Conservation (phyloP, 202 grass and related monocot species). For the Cymbopogon flexuosus region DNA sequence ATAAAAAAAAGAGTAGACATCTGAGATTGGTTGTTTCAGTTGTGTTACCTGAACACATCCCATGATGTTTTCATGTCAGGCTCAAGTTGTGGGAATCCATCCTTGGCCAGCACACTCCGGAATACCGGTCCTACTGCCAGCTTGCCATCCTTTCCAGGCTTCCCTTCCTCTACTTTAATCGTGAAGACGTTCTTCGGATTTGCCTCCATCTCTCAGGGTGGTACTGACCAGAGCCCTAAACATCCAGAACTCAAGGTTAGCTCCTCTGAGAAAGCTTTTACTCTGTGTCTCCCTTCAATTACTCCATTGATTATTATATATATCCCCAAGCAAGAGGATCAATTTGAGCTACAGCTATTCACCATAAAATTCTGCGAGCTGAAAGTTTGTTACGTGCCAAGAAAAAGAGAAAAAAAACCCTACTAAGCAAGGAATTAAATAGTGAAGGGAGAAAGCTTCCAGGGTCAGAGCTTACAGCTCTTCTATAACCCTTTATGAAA, state of each 20-base stretch:
- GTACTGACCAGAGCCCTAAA: not conserved
- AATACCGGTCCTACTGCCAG: conserved; percentile 72
- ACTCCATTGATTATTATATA: not conserved
- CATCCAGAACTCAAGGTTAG: conserved; percentile 24
- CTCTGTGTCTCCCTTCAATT: not conserved
- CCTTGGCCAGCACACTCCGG: conserved; percentile 62
- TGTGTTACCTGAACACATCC: conserved; percentile 87
- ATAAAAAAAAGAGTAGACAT: not conserved
- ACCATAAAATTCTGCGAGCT: not conserved
- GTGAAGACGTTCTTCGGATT: conserved; percentile 50
- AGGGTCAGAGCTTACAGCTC: not conserved
- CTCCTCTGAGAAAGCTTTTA: not conserved
- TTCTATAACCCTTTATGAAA: not conserved
- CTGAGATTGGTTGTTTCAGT: not conserved
- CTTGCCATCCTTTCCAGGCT: conserved; percentile 58
- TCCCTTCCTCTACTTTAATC: conserved; percentile 68
- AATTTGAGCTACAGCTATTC: not conserved
- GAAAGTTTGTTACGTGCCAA: conserved; percentile 2
- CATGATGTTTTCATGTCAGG: conserved; percentile 75
- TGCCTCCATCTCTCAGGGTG: conserved; percentile 31
- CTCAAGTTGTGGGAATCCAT: conserved; percentile 57
- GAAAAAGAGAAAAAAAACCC: not conserved
- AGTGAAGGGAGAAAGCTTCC: not conserved
- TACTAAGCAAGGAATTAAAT: not conserved
- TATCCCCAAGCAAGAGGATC: not conserved